Evolutionary conservation across 2,329 filamentous ascomycete species (phyloP).

Genomic region (Keithomyces neogunnii): DNA sequence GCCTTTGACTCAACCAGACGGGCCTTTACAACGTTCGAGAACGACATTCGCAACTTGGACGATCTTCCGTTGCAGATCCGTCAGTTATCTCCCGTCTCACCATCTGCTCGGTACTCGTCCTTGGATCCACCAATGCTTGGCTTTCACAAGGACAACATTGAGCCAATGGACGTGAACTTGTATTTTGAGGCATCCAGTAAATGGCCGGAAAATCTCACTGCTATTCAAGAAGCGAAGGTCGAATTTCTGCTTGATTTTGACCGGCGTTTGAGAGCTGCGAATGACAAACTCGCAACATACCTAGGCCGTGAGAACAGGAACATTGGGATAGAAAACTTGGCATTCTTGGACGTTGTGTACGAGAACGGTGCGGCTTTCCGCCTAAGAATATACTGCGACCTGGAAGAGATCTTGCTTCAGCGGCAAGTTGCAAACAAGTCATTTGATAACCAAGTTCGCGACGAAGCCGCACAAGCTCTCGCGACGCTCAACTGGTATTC

Average conservation of each 20-base stretch:
- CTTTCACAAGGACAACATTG: constrained; percentile 32
- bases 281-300: constrained; percentile 53
- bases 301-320: constrained; percentile 74
- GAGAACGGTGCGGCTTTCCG: constrained; percentile 67
- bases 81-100: constrained; percentile 65
- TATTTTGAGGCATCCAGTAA: constrained; percentile 89
- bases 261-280: constrained; percentile 55
- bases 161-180: constrained; percentile 69
- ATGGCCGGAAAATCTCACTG: constrained; percentile 86
- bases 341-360: constrained; percentile 76
- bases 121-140: constrained; percentile 33
- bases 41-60: constrained; percentile 67
- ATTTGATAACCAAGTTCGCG: constrained; percentile 54
- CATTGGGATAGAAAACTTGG: constrained; percentile 62
- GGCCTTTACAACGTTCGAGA: constrained; percentile 66
- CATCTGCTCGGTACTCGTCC: constrained; percentile 68
- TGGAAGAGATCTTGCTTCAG: constrained; percentile 74
- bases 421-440: constrained; percentile 69
- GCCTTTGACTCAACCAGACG: constrained; percentile 62
- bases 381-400: constrained; percentile 79
- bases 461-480: constrained; percentile 62
- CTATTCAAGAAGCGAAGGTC: constrained; percentile 89
- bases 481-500: constrained; percentile 64
- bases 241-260: constrained; percentile 77
- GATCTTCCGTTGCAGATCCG: constrained; percentile 82